phyloP scores from a whole-genome alignment of 164 flowering plant genomes.

The Nelumbo lutea region DNA sequence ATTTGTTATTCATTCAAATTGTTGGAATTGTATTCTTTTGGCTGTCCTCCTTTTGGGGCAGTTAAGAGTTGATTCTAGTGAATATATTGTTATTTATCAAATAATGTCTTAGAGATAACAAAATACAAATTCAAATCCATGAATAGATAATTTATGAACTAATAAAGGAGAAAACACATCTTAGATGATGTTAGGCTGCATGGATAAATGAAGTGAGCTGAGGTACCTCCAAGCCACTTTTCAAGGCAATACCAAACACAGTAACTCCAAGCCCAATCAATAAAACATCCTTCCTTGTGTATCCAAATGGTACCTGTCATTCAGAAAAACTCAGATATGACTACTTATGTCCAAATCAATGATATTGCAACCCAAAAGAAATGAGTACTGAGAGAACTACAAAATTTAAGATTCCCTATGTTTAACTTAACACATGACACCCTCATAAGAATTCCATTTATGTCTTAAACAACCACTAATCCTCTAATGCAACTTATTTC shows the following conservation, averaged over 20 bases:
- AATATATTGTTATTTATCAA: too few relatives aligned
- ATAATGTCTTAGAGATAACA: not conserved
- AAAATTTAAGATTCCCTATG: too few relatives aligned
- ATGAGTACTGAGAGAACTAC: not conserved
- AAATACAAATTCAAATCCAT: not conserved
- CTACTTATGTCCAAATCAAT: not conserved
- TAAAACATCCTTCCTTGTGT: constrained; percentile 85
- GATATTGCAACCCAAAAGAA: constrained; percentile 5
- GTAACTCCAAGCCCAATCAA: constrained; percentile 82
- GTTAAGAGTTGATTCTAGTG: too few relatives aligned
- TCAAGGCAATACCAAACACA: constrained; percentile 55
- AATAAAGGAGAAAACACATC: not conserved
- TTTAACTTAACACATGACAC: too few relatives aligned
- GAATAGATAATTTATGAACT: not conserved
- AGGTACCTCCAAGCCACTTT: constrained; percentile 85
- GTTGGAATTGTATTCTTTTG: too few relatives aligned
- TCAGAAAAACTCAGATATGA: constrained; percentile 2
- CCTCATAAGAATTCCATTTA: too few relatives aligned
- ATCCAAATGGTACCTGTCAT: constrained; percentile 70
- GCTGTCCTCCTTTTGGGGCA: too few relatives aligned
- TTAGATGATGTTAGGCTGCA: not conserved
- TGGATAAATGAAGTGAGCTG: not conserved
- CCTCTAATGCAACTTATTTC: too few relatives aligned
- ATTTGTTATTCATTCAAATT: too few relatives aligned
- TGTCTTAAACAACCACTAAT: too few relatives aligned